Evolutionary conservation across 352 stramenopile genomes (phyloP).

Genomic region (Pythium utonaiense): DNA sequence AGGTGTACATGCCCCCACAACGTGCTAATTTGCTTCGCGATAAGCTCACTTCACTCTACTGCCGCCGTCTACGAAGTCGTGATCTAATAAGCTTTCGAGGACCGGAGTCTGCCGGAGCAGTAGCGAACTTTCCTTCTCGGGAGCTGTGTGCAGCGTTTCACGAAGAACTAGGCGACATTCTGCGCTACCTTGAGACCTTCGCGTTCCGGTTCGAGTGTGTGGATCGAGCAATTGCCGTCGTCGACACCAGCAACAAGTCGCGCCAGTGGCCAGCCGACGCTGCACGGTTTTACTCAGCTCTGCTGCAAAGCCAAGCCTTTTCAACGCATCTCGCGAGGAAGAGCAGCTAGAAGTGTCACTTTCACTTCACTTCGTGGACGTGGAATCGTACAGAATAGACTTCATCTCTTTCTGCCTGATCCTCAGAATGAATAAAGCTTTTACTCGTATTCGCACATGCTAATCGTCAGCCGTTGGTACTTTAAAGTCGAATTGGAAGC

Average conservation of each 20-base stretch:
- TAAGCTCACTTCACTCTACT: conserved; percentile 36
- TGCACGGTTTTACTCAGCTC: conserved; percentile 35
- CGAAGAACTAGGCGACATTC: conserved; percentile 37
- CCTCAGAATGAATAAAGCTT: too few relatives aligned
- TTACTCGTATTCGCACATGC: too few relatives aligned
- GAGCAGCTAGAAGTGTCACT: background rate
- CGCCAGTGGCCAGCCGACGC: conserved; percentile 34
- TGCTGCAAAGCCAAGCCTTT: conserved; percentile 61
- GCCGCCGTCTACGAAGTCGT: conserved; percentile 30
- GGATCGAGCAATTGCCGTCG: conserved; percentile 34
- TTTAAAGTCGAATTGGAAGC: background rate
- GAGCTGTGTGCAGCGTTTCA: conserved; percentile 36
- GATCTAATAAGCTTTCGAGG: conserved; percentile 30
- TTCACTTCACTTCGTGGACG: too few relatives aligned
- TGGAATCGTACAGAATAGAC: too few relatives aligned
- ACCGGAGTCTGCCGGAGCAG: background rate
- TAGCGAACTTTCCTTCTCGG: conserved; percentile 19
- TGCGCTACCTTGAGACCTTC: conserved; percentile 48
- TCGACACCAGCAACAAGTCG: conserved; percentile 43
- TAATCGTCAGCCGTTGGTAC: background rate
- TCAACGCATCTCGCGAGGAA: conserved; percentile 36
- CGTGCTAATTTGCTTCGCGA: conserved; percentile 36
- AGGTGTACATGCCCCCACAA: conserved; percentile 34
- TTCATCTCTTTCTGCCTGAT: too few relatives aligned
- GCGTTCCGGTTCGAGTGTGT: conserved; percentile 56